phyloP scores from a whole-genome alignment of 164 flowering plant genomes.

The Brasenia schreberi region DNA sequence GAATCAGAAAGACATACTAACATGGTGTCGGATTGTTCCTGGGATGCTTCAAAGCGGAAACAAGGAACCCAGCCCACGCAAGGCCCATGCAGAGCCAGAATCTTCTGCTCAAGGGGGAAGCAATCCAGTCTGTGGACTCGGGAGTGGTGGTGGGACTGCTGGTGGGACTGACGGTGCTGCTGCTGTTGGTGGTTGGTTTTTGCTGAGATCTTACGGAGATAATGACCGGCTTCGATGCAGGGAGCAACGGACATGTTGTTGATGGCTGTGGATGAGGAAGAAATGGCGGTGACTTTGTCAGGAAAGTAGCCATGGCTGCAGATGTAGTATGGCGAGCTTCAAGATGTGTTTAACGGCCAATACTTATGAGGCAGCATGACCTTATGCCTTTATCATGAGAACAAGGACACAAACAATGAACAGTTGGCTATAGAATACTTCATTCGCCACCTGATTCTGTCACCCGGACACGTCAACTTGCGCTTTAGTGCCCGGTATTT shows the following conservation, averaged over 20 bases:
- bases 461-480: too few species aligned
- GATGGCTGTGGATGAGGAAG: slow-evolving; percentile 15
- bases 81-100: slow-evolving; percentile 95
- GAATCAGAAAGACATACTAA: slow-evolving; percentile 3
- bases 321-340: too few species aligned
- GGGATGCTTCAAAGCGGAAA: slow-evolving; percentile 66
- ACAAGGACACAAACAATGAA: too few species aligned
- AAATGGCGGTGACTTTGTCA: slow-evolving; percentile 20
- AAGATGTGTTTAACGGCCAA: too few species aligned
- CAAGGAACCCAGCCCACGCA: slow-evolving; percentile 80
- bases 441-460: too few species aligned
- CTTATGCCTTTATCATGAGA: too few species aligned
- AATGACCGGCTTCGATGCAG: slow-evolving; percentile 6
- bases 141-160: slow-evolving; percentile 9
- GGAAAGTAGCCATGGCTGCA: neutral
- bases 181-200: slow-evolving; percentile 6
- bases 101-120: slow-evolving; percentile 62
- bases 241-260: slow-evolving; percentile 15
- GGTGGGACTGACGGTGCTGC: slow-evolving; percentile 11
- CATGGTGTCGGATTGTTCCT: slow-evolving; percentile 69
- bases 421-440: too few species aligned
- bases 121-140: slow-evolving; percentile 86
- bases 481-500: too few species aligned
- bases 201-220: slow-evolving; percentile 1
- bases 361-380: too few species aligned